These are phyloP conservation scores for Collybia mongolica DNA, from an alignment of 768 basidiomycete species.

Conservation along the genomic window DNA sequence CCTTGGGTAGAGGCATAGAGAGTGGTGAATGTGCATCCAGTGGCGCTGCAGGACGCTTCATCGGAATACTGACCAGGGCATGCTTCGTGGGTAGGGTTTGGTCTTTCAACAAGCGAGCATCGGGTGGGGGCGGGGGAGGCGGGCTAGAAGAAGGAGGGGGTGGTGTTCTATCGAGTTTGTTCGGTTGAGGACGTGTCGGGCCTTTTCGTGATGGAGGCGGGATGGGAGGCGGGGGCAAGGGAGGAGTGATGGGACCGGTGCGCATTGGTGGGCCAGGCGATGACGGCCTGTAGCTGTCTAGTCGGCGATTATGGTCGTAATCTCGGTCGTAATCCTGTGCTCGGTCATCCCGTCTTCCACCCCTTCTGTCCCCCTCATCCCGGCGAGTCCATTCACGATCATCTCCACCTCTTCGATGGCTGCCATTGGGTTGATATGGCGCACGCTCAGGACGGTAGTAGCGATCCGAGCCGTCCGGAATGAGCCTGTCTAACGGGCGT, in stretches of 20 bases:
- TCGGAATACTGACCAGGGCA: conserved; percentile 38
- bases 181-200: conserved; percentile 17
- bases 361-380: conserved; percentile 20
- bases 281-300: conserved; percentile 18
- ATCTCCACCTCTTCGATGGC: conserved; percentile 22
- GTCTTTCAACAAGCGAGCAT: conserved; percentile 19
- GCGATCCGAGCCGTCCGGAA: conserved; percentile 17
- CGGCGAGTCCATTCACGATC: conserved; percentile 34
- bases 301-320: conserved; percentile 18
- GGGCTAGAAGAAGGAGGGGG: conserved; percentile 21
- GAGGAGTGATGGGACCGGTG: conserved; percentile 15
- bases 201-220: conserved; percentile 16
- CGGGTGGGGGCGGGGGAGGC: conserved; percentile 36
- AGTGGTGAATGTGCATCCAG: conserved; percentile 44
- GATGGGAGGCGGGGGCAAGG: conserved; percentile 15
- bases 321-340: conserved; percentile 16
- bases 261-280: conserved; percentile 13
- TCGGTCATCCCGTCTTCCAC: conserved; percentile 7
- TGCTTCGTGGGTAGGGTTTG: conserved; percentile 29
- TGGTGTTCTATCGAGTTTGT: conserved; percentile 11
- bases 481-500: conserved; percentile 12
- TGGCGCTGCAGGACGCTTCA: conserved; percentile 48
- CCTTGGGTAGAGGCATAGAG: conserved; percentile 24
- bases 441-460: conserved; percentile 24
- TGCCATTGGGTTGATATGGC: conserved; percentile 12